Conservation (phyloP, 441 rosid genomes). For the Biscutella laevigata region DNA sequence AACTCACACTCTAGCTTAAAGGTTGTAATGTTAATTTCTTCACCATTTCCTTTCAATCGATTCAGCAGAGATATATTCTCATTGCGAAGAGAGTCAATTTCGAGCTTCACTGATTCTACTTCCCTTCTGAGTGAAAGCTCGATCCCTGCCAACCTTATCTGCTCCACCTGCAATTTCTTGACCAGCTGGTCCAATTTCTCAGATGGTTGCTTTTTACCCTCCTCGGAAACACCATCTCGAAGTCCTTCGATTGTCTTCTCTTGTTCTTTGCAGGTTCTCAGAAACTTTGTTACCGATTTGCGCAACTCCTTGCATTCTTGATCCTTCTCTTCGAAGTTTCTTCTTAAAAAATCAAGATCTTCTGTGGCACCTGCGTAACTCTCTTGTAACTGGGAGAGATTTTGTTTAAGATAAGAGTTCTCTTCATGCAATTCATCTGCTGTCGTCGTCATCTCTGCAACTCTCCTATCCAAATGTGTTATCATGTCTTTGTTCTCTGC, state of each 20-base stretch:
- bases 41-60: conserved; percentile 56
- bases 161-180: conserved; percentile 65
- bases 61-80: conserved; percentile 69
- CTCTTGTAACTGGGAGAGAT: conserved; percentile 44
- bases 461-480: conserved; percentile 46
- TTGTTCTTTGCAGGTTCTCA: conserved; percentile 75
- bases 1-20: conserved; percentile 73
- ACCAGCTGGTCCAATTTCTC: conserved; percentile 43
- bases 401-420: conserved; percentile 44
- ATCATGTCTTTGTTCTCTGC: conserved; percentile 50
- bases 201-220: conserved; percentile 36
- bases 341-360: conserved; percentile 44
- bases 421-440: conserved; percentile 46
- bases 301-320: conserved; percentile 85
- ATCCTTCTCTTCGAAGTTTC: conserved; percentile 74
- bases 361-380: conserved; percentile 43
- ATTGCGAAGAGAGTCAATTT: conserved; percentile 68
- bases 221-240: conserved; percentile 45
- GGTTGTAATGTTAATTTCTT: conserved; percentile 43
- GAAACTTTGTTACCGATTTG: conserved; percentile 55
- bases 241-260: conserved; percentile 78
- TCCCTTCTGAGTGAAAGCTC: conserved; percentile 75
- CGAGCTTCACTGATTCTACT: conserved; percentile 53
- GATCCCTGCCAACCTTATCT: conserved; percentile 69
- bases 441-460: conserved; percentile 45